Conservation (phyloP, 23 red algal genomes). For the Agarophyton chilense region DNA sequence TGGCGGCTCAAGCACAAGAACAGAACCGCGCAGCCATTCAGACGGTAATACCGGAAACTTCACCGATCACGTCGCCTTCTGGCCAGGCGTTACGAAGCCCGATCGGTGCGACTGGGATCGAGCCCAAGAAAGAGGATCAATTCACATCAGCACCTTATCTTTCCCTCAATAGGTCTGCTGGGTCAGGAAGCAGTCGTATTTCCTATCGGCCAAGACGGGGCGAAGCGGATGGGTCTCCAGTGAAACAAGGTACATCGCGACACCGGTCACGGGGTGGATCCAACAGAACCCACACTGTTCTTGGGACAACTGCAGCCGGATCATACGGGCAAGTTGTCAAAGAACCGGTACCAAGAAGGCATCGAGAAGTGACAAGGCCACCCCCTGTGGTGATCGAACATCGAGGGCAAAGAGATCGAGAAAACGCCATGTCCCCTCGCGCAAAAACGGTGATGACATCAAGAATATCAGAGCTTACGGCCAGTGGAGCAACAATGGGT, state of each 20-base stretch:
- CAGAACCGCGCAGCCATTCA: constrained; percentile 25
- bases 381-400: constrained; percentile 25
- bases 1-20: constrained; percentile 54
- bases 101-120: not conserved
- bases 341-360: not conserved
- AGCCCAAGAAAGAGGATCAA: not conserved
- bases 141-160: constrained; percentile 8
- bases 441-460: constrained; percentile 38
- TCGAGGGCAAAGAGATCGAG: not conserved
- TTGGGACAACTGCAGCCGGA: not conserved
- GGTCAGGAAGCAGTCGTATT: not conserved
- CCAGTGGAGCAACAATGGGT: constrained; percentile 51
- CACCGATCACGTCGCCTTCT: constrained; percentile 45
- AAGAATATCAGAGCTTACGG: constrained; percentile 55
- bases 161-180: constrained; percentile 4
- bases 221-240: not conserved
- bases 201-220: not conserved
- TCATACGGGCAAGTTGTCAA: not conserved
- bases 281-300: constrained; percentile 13
- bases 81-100: constrained; percentile 8
- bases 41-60: constrained; percentile 16
- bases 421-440: not conserved
- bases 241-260: not conserved
- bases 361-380: constrained; percentile 44
- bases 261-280: not conserved